Conservation (phyloP, 176 grass and related monocot genomes). For the Zea luxurians region DNA sequence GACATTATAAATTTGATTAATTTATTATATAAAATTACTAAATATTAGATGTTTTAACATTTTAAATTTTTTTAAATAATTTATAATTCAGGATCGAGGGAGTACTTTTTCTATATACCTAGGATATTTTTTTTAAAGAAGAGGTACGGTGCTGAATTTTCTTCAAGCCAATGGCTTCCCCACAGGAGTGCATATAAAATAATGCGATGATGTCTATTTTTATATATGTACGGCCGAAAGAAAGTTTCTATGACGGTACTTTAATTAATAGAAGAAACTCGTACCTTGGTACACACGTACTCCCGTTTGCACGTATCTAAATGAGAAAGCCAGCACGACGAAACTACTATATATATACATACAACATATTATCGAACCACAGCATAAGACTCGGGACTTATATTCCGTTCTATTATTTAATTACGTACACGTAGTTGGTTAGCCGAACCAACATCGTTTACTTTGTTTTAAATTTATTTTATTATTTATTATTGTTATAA, state of each 20-base stretch:
- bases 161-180: background rate
- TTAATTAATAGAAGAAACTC: background rate
- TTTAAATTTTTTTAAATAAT: too few species aligned
- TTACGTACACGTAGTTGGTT: conserved; percentile 11
- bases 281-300: conserved; percentile 2
- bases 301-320: background rate
- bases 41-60: too few species aligned
- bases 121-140: background rate
- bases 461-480: too few species aligned
- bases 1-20: too few species aligned
- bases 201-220: background rate
- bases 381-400: background rate
- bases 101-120: background rate
- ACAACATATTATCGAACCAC: background rate
- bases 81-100: too few species aligned
- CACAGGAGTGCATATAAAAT: background rate
- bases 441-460: background rate
- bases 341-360: background rate
- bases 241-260: background rate
- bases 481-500: too few species aligned
- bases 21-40: too few species aligned
- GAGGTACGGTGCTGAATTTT: background rate
- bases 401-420: background rate
- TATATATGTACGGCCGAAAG: background rate
- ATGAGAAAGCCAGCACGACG: background rate